Evolutionary conservation across 805 yeast genomes (phyloP), one percentile per base, ranked within the genome.

Genomic region (Lipomyces anomalus): DNA sequence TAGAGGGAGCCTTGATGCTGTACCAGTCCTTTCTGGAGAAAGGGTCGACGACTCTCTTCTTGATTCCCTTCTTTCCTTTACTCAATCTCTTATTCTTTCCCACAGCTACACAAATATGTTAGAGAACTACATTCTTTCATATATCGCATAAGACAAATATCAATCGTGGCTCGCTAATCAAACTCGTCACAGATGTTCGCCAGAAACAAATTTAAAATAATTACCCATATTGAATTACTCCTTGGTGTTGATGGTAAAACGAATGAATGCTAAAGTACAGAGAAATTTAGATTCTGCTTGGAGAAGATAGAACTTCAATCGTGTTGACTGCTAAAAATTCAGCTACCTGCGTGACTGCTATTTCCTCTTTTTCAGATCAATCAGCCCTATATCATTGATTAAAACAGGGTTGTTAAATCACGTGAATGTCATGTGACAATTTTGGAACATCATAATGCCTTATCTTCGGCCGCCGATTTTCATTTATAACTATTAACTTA

Each of bases 31-130:
- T 90, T 76, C 89, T 88, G 82, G 95, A 79, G 92, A 90, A 90
- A 70, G 97, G 97, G 80, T 90, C 98, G 63, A 88, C 95, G 70
- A 85, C 92, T 83, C 83, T 90, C 95, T 90, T 92, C 95, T 90
- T 90, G 74, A 87, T 77, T 69, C 97, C 97, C 77, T 90, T 90
- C 87, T 84, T 79, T 79, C 90, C 84, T 79, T 81, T 81, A 73
- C 79, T 73, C 69, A 79, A 73, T 72, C 83, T 76, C 82, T 84
- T 84, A 73, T 84, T 84, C 79, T 84, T 84, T 67, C 90, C 90
- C 69, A 82, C 86, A 77, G 84, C 87, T 85, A 80, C 78, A 38
- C 16, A 32, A 13, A 42, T 42, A 22, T 5, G 20, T 22, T 17
- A 36, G 16, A 32, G 9, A 32, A 32, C 6, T 11, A n/a, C n/a